A percentile compares a stretch with the other conserved stretches of the same genome.
Conservation (phyloP, 2,329 filamentous ascomycete species). For the Clarireedia sp. region DNA sequence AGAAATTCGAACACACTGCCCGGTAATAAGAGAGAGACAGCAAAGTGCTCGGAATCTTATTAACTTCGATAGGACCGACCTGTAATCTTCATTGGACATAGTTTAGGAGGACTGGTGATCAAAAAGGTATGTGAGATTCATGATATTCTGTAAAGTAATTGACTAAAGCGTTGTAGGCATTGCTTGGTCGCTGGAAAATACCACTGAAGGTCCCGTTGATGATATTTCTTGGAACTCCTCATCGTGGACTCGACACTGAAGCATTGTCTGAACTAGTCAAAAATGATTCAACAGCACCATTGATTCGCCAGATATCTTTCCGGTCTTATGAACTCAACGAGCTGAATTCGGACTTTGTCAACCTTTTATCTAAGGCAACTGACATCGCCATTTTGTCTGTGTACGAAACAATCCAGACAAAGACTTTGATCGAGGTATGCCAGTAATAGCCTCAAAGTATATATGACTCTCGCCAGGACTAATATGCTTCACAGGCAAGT, state of each 20-base stretch:
- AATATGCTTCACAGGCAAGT: neutral
- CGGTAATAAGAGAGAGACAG: neutral
- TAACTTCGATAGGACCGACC: slow-evolving; percentile 5
- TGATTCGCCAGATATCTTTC: slow-evolving; percentile 19
- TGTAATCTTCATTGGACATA: slow-evolving; percentile 31
- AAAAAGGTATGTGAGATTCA: slow-evolving; percentile 22
- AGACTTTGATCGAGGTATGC: slow-evolving; percentile 13
- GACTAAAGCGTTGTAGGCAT: neutral
- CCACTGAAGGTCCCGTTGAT: slow-evolving; percentile 12
- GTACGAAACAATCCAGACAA: slow-evolving; percentile 17
- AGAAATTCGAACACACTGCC: slow-evolving; percentile 14
- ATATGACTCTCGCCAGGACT: neutral
- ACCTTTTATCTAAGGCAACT: slow-evolving; percentile 7
- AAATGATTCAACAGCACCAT: slow-evolving; percentile 11
- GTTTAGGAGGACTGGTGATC: slow-evolving; percentile 31
- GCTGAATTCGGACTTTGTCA: slow-evolving; percentile 16
- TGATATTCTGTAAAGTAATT: neutral
- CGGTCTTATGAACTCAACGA: slow-evolving; percentile 14
- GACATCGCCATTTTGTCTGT: slow-evolving; percentile 17
- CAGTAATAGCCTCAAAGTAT: neutral
- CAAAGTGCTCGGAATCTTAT: neutral
- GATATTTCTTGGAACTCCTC: slow-evolving; percentile 24
- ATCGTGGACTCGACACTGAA: slow-evolving; percentile 20
- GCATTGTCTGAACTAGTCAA: slow-evolving; percentile 19
- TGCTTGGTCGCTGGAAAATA: slow-evolving; percentile 8